phyloP scores from a whole-genome alignment of 768 basidiomycete species.

The Melanogaster broomeanus region DNA sequence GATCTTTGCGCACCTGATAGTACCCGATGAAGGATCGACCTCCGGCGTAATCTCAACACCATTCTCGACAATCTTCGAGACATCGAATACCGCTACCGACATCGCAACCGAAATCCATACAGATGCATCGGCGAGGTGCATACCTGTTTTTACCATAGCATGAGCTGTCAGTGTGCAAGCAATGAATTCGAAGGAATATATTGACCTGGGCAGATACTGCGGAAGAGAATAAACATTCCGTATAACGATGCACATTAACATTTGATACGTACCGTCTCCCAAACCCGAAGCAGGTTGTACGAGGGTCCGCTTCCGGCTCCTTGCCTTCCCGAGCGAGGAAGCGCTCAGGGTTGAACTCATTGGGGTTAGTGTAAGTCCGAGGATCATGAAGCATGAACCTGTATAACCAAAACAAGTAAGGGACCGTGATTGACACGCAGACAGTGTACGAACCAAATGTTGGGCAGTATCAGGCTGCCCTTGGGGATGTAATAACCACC shows the following conservation, averaged over 20 bases:
- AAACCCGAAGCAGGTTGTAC: constrained; percentile 67
- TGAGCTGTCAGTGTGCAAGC: constrained; percentile 8
- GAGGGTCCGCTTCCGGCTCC: constrained; percentile 55
- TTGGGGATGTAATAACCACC: constrained; percentile 65
- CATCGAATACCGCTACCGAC: constrained; percentile 50
- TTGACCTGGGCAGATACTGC: constrained; percentile 32
- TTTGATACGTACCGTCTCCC: constrained; percentile 51
- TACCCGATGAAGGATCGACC: constrained; percentile 58
- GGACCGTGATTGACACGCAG: constrained; percentile 1
- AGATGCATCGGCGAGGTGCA: constrained; percentile 53
- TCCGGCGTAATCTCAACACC: constrained; percentile 53
- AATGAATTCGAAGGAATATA: neutral
- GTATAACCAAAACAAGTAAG: neutral
- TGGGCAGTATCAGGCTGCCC: constrained; percentile 28
- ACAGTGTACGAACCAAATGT: constrained; percentile 16
- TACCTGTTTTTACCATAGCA: constrained; percentile 33
- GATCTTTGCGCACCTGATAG: constrained; percentile 54
- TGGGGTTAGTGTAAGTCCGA: constrained; percentile 50
- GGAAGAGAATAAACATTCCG: constrained; percentile 1
- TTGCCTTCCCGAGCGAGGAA: constrained; percentile 43
- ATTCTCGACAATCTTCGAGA: constrained; percentile 45
- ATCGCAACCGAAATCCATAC: constrained; percentile 45
- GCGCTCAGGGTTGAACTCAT: constrained; percentile 60
- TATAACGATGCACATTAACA: constrained; percentile 4
- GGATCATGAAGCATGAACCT: constrained; percentile 37